Evolutionary conservation across 768 basidiomycete species (phyloP), one percentile per base, ranked within the genome.

Genomic region (Tylopilus sp.): DNA sequence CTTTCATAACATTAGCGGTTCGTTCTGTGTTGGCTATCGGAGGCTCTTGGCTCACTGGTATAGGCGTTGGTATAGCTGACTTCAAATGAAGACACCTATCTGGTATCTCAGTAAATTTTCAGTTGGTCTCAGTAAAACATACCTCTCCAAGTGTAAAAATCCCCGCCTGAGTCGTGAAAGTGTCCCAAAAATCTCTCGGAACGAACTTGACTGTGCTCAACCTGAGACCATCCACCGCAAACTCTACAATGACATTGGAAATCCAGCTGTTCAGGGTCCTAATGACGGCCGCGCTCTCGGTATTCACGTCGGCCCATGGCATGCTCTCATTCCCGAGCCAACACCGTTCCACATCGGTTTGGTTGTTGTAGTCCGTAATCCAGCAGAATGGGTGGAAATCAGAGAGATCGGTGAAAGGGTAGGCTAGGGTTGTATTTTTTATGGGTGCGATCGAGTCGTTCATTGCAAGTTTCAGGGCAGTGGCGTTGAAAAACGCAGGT

Each of bases 161-260:
- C 5, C 75, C 77, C 0, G 80, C 78, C 12, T 76, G 66, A 21
- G 66, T 59, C 44, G 74, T 69, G 61, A 83, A 84, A 6, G 61
- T 73, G 10, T 72, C 72, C 83, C 83, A 85, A 64, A 85, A 85
- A 21, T 74, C 69, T 57, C 72, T 73, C 2, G 74, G 69, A 57
- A 85, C 70, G 61, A 81, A 81, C 64, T 83, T 84, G 55, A 78
- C 81, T 5, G 82, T 80, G 50, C 83, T 83, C 64, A 85, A 76
- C 24, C 83, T 75, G 28, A 84, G 60, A 10, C 82, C 80, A 58
- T 85, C 84, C 50, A 78, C 71, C 11, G 53, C 62, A 59, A 82
- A 85, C 41, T 74, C 72, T 24, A 64, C 45, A 6, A 83, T 78
- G 12, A 83, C 67, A 28, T 71, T 58, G 14, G 61, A 63, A 41